A percentile compares a stretch with the other conserved stretches of the same genome.
phyloP scores from a whole-genome alignment of 2,329 filamentous ascomycete genomes.

The Cytospora piceae region DNA sequence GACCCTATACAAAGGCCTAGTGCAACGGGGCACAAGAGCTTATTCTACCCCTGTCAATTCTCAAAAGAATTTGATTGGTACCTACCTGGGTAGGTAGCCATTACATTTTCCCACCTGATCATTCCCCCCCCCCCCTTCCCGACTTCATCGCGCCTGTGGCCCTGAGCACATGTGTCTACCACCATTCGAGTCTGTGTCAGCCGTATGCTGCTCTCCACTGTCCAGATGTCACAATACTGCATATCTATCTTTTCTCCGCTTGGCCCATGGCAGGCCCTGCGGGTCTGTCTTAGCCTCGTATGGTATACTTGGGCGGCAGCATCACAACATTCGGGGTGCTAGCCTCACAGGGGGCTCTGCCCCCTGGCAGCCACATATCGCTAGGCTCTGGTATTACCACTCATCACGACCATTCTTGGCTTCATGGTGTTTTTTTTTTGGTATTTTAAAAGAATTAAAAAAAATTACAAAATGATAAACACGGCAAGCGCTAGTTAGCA shows the following conservation, averaged over 20 bases:
- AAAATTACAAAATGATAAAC: too few relatives aligned
- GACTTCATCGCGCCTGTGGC: conserved; percentile 24
- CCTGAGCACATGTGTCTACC: conserved; percentile 26
- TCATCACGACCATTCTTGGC: conserved; percentile 1
- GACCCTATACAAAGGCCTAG: conserved; percentile 12
- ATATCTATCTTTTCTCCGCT: not conserved
- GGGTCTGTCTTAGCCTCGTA: not conserved
- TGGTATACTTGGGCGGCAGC: not conserved
- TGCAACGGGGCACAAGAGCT: conserved; percentile 1
- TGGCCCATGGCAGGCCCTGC: not conserved
- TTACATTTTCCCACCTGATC: conserved; percentile 20
- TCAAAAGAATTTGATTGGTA: conserved; percentile 34
- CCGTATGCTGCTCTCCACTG: conserved; percentile 10
- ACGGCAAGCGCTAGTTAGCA: conserved; percentile 20
- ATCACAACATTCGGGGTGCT: not conserved
- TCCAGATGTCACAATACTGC: not conserved
- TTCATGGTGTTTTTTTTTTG: not conserved
- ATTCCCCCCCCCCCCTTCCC: conserved; percentile 18
- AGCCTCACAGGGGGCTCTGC: not conserved
- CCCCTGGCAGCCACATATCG: conserved; percentile 1
- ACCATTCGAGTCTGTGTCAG: conserved; percentile 7
- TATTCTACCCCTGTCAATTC: not conserved
- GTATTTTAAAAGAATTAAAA: too few relatives aligned
- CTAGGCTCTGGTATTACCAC: conserved; percentile 3
- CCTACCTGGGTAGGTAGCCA: too few relatives aligned